A percentile compares a stretch with the other conserved stretches of the same genome.
phyloP scores from a whole-genome alignment of 192 early-diverging fungal species.

The Dissophora globulifera region DNA sequence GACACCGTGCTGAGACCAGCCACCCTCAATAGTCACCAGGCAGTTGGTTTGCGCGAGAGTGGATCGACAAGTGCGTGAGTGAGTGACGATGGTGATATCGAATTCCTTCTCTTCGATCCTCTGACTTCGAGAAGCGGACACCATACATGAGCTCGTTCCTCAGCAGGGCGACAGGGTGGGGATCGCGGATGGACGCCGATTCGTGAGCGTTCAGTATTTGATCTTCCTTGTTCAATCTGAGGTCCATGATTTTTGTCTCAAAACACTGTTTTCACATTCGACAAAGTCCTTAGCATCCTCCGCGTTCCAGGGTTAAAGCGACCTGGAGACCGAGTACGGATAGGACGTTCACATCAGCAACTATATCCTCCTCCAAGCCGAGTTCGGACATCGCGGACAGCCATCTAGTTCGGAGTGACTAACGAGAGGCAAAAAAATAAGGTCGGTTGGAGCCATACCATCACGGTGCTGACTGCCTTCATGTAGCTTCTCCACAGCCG shows the following conservation, averaged over 20 bases:
- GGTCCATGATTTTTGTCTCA: no score
- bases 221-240: no score
- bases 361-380: constrained; percentile 98
- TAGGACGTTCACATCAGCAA: constrained; percentile 88
- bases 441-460: neutral
- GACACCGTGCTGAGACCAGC: constrained; percentile 94
- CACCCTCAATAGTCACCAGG: constrained; percentile 94
- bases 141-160: constrained; percentile 99
- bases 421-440: no score
- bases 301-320: constrained; percentile 92
- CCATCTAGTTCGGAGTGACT: constrained; percentile 77
- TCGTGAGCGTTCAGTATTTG: no score
- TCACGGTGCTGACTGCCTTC: neutral
- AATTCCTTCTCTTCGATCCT: constrained; percentile 68
- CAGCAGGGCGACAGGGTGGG: constrained; percentile 95
- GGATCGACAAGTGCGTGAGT: constrained; percentile 90
- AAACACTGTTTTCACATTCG: constrained; percentile 71
- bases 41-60: constrained; percentile 97
- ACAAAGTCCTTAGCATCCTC: constrained; percentile 97
- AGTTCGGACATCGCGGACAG: constrained; percentile 97
- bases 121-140: constrained; percentile 82
- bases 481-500: no score
- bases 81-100: constrained; percentile 93
- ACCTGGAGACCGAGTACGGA: constrained; percentile 97
- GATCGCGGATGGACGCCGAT: constrained; percentile 94